Evolutionary conservation across 1,284 basidiomycete genomes (phyloP), one percentile per base, ranked within the genome.

Genomic region (Paramarasmius palmivorus): DNA sequence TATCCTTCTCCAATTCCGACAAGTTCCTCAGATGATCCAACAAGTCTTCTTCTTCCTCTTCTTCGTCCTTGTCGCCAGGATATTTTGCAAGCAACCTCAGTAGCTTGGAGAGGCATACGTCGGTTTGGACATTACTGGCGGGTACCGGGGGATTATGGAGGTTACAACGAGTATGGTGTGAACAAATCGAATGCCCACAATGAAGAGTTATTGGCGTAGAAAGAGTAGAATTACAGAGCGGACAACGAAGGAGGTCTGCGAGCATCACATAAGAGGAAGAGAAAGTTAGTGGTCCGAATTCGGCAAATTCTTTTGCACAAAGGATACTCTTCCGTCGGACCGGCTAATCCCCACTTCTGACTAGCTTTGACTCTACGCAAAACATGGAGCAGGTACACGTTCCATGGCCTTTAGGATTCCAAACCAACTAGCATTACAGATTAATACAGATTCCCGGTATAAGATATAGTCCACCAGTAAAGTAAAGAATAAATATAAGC

Each of bases 21-120:
- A 66, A 54, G 3, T 61, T 61, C 45, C 62, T 63, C 47, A 76
- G 68, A 58, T 74, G 73, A 26, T 71, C 51, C 22, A 77, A 63
- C 6, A 76, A 66, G 57, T 73, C 73, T n/a, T 46, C 56, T n/a
- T 58, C 46, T 23, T 26, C 66, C 39, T 63, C 42, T 54, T 50
- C 54, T 42, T 57, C 57, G 49, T 49, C 36, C 38, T 57, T 57
- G 53, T 56, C 59, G 50, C 59, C 63, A 20, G 26, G 38, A 17
- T 56, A 26, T 17, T 44, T 49, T 48, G 61, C 52, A 45, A 82
- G 64, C 55, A 87, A 71, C 41, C 65, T 63, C 23, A 89, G 57
- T 58, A 91, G 68, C 64, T 85, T 88, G 65, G 77, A 82, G 44
- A 90, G 68, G 47, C 82, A 77, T 59, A 91, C 81, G 66, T 92